phyloP scores from a whole-genome alignment of 73 alveolate genomes.

The Paramecium bursaria region DNA sequence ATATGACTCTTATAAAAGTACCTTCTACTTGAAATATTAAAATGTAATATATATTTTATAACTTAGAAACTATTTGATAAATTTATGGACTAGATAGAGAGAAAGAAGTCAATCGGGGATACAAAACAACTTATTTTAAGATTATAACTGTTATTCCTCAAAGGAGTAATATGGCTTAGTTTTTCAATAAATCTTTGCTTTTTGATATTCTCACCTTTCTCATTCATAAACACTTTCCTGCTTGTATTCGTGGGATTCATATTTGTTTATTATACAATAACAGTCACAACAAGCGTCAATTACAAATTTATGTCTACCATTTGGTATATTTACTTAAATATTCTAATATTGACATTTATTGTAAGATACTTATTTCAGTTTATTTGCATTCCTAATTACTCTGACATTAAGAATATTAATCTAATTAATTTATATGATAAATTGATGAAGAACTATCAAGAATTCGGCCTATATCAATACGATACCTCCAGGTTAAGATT shows the following conservation, averaged over 20 bases:
- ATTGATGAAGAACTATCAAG: background rate
- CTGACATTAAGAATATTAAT: background rate
- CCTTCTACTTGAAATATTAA: slow-evolving; percentile 25
- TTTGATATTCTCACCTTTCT: slow-evolving; percentile 40
- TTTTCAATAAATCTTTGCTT: slow-evolving; percentile 46
- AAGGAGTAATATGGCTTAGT: slow-evolving; percentile 37
- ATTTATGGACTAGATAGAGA: background rate
- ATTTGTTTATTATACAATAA: slow-evolving; percentile 8
- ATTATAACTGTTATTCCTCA: slow-evolving; percentile 13
- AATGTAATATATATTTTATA: no score
- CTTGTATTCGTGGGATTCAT: slow-evolving; percentile 9
- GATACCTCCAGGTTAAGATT: background rate
- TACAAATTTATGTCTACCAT: slow-evolving; percentile 6
- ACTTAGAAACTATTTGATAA: slow-evolving; percentile 16
- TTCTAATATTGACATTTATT: slow-evolving; percentile 5
- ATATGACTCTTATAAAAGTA: slow-evolving; percentile 40
- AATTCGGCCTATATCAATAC: slow-evolving; percentile 34
- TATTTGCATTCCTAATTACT: slow-evolving; percentile 22
- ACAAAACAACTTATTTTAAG: background rate
- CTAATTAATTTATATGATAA: background rate
- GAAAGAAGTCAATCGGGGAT: background rate
- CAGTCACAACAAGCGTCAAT: slow-evolving; percentile 5
- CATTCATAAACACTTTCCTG: slow-evolving; percentile 24
- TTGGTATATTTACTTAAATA: slow-evolving; percentile 34
- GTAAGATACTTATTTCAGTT: slow-evolving; percentile 39